Evolutionary conservation across 257 asterid species (phyloP), one percentile per base, ranked within the genome.

Genomic region (Agastache rugosa): DNA sequence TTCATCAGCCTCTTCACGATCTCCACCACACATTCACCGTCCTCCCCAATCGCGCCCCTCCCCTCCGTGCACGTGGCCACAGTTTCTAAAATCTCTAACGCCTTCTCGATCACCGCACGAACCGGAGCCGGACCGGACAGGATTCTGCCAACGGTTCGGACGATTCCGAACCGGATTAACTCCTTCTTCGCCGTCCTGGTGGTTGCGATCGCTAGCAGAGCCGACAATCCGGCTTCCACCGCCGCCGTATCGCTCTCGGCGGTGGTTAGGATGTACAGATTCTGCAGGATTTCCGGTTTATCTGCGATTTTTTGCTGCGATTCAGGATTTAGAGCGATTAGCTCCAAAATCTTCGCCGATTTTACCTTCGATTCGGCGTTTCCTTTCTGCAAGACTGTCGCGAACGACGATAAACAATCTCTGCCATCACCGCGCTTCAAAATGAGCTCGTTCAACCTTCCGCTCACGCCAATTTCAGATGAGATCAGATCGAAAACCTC

Each of bases 21-120:
- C 81, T 47, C 89, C 80, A n/a, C 79, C 83, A 87, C 84, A 59
- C 98, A 93, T 4, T 79, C 87, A 34, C 69, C 78, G 51, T 88
- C 87, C 11, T 81, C 96, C 7, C 83, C 45, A 4, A 93, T 89
- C 60, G 90, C 92, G 1, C 77, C 74, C 78, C 98, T 85, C 56
- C 98, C 98, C 58, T 88, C 98, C 79, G 93, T 81, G 76, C 96
- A 88, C 83, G 92, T 89, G 31, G 96, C 91, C 0, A 87, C 75
- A 2, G 66, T 59, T 53, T 77, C 97, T 16, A 93, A n/a, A 50
- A 87, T 0, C 56, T 82, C 85, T 74, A 88, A 0, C 0, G 92
- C 85, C 74, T 84, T 86, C 44, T 91, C 96, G 1, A 75, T 64
- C 1, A 85, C 85, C 8, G 42, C 48, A 1, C 83, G 81, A 5